phyloP scores from a whole-genome alignment of 164 flowering plant species.

The Platanus orientalis region DNA sequence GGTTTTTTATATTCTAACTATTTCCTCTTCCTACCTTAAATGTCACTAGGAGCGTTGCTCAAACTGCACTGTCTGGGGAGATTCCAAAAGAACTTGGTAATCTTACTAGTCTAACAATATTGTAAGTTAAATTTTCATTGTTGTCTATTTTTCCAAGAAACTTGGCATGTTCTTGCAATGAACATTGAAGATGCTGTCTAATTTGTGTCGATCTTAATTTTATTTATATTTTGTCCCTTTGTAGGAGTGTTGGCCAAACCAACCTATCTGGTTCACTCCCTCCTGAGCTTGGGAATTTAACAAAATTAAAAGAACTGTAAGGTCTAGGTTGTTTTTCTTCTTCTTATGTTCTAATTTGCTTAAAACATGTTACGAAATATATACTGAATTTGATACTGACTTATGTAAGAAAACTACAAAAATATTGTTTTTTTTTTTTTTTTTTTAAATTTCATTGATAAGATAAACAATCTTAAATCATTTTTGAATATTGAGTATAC shows the following conservation, averaged over 20 bases:
- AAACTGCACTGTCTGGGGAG: constrained; percentile 35
- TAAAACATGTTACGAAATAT: neutral
- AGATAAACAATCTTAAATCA: too few relatives aligned
- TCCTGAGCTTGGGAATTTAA: constrained; percentile 41
- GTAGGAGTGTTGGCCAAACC: constrained; percentile 36
- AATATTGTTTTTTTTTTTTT: too few relatives aligned
- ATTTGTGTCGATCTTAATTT: neutral
- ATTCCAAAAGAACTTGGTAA: constrained; percentile 35
- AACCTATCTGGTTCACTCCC: constrained; percentile 55
- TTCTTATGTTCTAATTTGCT: neutral
- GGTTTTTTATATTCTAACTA: too few relatives aligned
- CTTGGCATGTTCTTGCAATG: too few relatives aligned
- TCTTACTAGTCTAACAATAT: constrained; percentile 7
- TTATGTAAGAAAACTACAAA: too few relatives aligned
- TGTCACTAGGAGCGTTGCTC: constrained; percentile 25
- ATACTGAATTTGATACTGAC: too few relatives aligned
- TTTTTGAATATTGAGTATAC: too few relatives aligned
- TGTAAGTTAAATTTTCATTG: constrained; percentile 10
- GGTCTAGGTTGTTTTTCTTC: constrained; percentile 7
- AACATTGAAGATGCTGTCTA: too few relatives aligned
- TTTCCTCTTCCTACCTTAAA: neutral
- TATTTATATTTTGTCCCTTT: too few relatives aligned
- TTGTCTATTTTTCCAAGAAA: neutral
- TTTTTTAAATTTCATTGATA: too few relatives aligned
- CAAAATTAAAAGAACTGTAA: constrained; percentile 33